Conservation (phyloP, 352 stramenopile species). For the Globisporangium iwayamae region DNA sequence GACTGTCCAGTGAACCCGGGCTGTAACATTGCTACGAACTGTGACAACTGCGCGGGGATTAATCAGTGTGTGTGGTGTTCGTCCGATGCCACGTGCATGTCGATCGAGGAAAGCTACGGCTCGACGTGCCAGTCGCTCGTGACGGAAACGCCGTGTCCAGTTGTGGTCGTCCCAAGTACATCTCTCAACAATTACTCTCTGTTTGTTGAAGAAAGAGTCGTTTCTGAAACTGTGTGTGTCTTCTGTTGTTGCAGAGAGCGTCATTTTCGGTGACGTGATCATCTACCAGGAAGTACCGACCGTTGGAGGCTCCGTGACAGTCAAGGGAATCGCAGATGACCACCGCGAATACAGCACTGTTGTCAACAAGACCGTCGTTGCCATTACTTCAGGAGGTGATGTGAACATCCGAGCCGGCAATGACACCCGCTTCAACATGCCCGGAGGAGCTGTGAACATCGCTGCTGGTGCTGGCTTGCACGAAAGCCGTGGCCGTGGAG, state of each 20-base stretch:
- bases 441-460: constrained; percentile 49
- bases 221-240: constrained; percentile 2
- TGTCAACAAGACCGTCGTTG: constrained; percentile 36
- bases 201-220: not conserved
- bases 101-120: constrained; percentile 77
- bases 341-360: constrained; percentile 33
- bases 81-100: constrained; percentile 78
- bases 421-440: constrained; percentile 68
- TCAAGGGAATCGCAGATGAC: constrained; percentile 37
- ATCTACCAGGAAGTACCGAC: constrained; percentile 46
- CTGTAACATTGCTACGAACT: constrained; percentile 52
- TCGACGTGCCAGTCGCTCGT: constrained; percentile 82
- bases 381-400: constrained; percentile 41
- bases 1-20: constrained; percentile 71
- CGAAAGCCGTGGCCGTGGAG: constrained; percentile 74
- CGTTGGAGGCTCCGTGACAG: constrained; percentile 28
- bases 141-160: constrained; percentile 83
- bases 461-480: constrained; percentile 66
- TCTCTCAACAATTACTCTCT: constrained; percentile 15
- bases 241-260: constrained; percentile 42
- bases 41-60: constrained; percentile 52
- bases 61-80: constrained; percentile 89
- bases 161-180: constrained; percentile 62
- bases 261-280: constrained; percentile 50
- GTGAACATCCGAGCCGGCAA: constrained; percentile 61